A percentile compares a stretch with the other conserved stretches of the same genome.
These are phyloP conservation scores for Naganishia kalamii DNA, from an alignment of 768 basidiomycete species.

Conservation along the genomic window DNA sequence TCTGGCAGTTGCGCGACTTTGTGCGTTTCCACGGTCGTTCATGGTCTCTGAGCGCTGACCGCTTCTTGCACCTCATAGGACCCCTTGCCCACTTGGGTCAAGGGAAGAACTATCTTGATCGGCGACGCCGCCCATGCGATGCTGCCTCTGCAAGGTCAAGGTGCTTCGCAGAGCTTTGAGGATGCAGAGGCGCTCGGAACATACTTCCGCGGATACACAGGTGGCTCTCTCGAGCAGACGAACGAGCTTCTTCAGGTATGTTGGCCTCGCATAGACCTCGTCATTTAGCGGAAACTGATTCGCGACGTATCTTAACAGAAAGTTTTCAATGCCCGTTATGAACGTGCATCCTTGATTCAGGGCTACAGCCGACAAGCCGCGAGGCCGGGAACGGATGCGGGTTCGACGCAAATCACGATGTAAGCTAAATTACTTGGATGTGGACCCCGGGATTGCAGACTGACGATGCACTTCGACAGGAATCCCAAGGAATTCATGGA, in stretches of 20 bases:
- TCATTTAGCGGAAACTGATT: not conserved
- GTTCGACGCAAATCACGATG: slow-evolving; percentile 17
- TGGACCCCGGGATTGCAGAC: not conserved
- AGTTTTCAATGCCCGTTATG: slow-evolving; percentile 12
- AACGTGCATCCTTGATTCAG: slow-evolving; percentile 20
- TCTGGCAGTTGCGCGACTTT: not conserved
- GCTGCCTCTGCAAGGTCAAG: slow-evolving; percentile 22
- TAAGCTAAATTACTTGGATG: not conserved
- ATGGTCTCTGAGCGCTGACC: not conserved
- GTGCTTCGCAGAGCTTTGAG: slow-evolving; percentile 21
- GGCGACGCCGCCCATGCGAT: slow-evolving; percentile 23
- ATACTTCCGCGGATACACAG: not conserved
- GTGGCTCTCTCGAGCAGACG: not conserved
- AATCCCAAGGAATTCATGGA: slow-evolving; percentile 13
- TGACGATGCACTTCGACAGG: not conserved
- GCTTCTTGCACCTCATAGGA: slow-evolving; percentile 2
- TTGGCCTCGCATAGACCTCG: not conserved
- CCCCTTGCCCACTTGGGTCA: slow-evolving; percentile 20
- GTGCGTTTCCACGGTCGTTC: not conserved
- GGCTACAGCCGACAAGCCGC: slow-evolving; percentile 8
- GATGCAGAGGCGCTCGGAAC: slow-evolving; percentile 8
- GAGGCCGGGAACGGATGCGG: not conserved
- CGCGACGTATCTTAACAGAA: not conserved
- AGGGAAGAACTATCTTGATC: slow-evolving; percentile 15
- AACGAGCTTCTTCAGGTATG: not conserved